A percentile compares a stretch with the other conserved stretches of the same genome.
Evolutionary conservation across 148 eudicot genomes (phyloP).

Genomic region (Chenopodium quinoa): DNA sequence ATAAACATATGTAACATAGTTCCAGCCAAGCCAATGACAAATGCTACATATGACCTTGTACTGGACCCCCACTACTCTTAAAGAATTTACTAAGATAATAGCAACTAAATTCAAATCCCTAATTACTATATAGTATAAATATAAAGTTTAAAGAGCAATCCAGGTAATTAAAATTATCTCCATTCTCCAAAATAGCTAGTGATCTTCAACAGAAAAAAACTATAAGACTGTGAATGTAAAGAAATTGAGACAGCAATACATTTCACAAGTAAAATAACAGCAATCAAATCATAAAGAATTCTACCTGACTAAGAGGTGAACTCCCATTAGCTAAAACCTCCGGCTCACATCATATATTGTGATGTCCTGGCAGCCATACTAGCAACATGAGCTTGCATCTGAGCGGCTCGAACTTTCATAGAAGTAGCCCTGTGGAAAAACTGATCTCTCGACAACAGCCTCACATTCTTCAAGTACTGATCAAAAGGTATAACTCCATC

Average conservation of each 20-base stretch:
- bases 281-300: background rate
- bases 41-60: too few species aligned
- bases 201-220: background rate
- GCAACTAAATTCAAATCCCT: background rate
- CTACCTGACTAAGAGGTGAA: constrained; percentile 12
- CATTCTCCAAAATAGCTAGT: background rate
- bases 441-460: constrained; percentile 85
- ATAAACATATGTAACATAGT: background rate
- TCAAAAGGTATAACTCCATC: constrained; percentile 78
- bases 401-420: constrained; percentile 69
- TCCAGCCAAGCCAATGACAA: background rate
- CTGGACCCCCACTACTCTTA: background rate
- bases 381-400: constrained; percentile 87
- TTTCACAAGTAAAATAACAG: background rate
- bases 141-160: background rate
- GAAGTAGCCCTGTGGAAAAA: constrained; percentile 73
- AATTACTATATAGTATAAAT: background rate
- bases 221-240: background rate
- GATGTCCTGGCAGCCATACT: constrained; percentile 77
- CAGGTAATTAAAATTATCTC: background rate
- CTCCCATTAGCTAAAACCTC: background rate
- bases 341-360: constrained; percentile 36
- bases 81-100: background rate
- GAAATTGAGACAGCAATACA: background rate
- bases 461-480: constrained; percentile 79